Evolutionary conservation across 768 basidiomycete species (phyloP).

Genomic region (Pleurotus tuoliensis): DNA sequence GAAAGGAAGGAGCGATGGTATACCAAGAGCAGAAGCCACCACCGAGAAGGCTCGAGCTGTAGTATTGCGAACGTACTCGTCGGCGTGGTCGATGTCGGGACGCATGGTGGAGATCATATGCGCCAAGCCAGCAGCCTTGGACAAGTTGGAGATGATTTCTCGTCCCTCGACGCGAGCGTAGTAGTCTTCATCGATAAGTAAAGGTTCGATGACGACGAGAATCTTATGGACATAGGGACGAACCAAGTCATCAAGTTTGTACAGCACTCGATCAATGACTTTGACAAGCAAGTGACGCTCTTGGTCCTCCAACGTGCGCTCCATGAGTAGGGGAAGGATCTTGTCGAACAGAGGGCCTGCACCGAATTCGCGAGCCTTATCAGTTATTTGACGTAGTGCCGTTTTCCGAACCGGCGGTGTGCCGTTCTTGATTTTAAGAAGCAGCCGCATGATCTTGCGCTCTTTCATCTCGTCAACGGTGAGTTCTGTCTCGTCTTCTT

Average conservation of each 20-base stretch:
- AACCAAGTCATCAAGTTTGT: constrained; percentile 98
- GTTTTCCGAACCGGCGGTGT: constrained; percentile 98
- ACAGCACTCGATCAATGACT: constrained; percentile 96
- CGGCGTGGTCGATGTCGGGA: constrained; percentile 98
- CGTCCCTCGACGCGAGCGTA: constrained; percentile 96
- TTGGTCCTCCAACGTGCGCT: constrained; percentile 95
- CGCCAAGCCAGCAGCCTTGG: constrained; percentile 97
- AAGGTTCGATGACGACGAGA: constrained; percentile 97
- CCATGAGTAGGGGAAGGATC: constrained; percentile 97
- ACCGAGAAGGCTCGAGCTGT: constrained; percentile 99
- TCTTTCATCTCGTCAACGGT: constrained; percentile 99
- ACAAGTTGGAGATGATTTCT: constrained; percentile 98
- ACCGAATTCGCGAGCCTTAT: constrained; percentile 98
- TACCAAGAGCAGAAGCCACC: constrained; percentile 97
- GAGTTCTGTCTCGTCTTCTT: constrained; percentile 91
- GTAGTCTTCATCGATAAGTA: constrained; percentile 97
- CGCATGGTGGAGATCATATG: constrained; percentile 99
- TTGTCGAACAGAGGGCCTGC: constrained; percentile 99
- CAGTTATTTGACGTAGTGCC: constrained; percentile 95
- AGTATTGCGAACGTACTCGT: constrained; percentile 98
- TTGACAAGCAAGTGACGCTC: constrained; percentile 98
- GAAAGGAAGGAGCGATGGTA: constrained; percentile 96
- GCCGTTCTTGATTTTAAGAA: constrained; percentile 99
- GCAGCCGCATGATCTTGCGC: constrained; percentile 96
- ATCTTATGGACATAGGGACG: constrained; percentile 99